phyloP scores from a whole-genome alignment of 768 basidiomycete genomes.

The Kwoniella botswanensis region DNA sequence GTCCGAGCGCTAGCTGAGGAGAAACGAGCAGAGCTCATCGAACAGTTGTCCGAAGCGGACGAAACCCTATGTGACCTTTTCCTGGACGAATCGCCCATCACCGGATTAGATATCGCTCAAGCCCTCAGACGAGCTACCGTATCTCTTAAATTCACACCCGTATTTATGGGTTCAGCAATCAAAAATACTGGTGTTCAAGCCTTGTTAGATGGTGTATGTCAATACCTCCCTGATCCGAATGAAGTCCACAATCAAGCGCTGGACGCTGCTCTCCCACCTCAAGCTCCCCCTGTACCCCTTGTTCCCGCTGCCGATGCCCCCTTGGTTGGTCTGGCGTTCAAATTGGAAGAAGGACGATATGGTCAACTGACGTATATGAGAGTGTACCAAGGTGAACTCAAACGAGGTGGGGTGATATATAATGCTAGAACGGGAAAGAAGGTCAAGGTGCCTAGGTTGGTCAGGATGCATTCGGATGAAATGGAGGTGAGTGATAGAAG shows the following conservation, averaged over 20 bases:
- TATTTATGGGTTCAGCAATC: slow-evolving; percentile 94
- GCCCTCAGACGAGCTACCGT: slow-evolving; percentile 91
- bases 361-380: slow-evolving; percentile 98
- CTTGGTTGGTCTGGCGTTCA: slow-evolving; percentile 93
- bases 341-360: slow-evolving; percentile 95
- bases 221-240: slow-evolving; percentile 88
- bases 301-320: slow-evolving; percentile 83
- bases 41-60: slow-evolving; percentile 94
- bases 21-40: slow-evolving; percentile 89
- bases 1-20: slow-evolving; percentile 74
- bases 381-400: slow-evolving; percentile 93
- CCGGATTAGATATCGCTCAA: slow-evolving; percentile 71
- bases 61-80: slow-evolving; percentile 91
- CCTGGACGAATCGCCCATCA: slow-evolving; percentile 79
- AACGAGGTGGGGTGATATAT: slow-evolving; percentile 80
- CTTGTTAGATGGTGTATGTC: slow-evolving; percentile 89
- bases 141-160: slow-evolving; percentile 87
- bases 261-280: slow-evolving; percentile 66
- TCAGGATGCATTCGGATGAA: slow-evolving; percentile 97
- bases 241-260: slow-evolving; percentile 80
- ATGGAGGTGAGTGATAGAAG: slow-evolving; percentile 76
- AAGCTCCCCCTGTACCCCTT: slow-evolving; percentile 74
- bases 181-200: slow-evolving; percentile 97
- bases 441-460: slow-evolving; percentile 93
- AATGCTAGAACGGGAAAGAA: slow-evolving; percentile 95